phyloP scores from a whole-genome alignment of 352 stramenopile species.

The Achlya hypogyna region DNA sequence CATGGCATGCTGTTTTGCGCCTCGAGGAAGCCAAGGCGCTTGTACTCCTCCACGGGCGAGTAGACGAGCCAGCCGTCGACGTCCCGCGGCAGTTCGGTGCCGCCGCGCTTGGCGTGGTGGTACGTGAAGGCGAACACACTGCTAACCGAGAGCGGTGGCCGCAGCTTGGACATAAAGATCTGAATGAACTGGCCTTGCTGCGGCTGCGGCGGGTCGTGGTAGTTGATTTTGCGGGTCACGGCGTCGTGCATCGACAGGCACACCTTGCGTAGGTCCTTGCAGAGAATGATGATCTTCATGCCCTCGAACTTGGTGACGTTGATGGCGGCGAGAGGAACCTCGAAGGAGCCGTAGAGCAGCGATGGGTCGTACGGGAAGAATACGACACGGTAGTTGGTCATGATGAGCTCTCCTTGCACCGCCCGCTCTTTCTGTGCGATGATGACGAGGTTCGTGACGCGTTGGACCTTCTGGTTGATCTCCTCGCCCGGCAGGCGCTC shows the following conservation, averaged over 20 bases:
- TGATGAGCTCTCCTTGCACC: constrained; percentile 75
- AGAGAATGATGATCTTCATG: constrained; percentile 70
- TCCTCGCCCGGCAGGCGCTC: constrained; percentile 42
- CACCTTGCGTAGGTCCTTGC: constrained; percentile 73
- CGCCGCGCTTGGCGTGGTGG: constrained; percentile 53
- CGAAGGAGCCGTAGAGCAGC: constrained; percentile 79
- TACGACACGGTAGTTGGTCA: constrained; percentile 73
- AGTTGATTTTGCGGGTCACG: constrained; percentile 73
- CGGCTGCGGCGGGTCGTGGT: constrained; percentile 64
- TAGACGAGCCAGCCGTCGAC: constrained; percentile 80
- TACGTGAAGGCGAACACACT: constrained; percentile 78
- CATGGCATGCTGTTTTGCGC: constrained; percentile 47
- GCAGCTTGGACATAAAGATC: constrained; percentile 65
- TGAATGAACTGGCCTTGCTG: constrained; percentile 75
- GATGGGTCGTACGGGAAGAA: constrained; percentile 80
- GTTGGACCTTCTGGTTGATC: constrained; percentile 72
- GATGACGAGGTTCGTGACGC: constrained; percentile 76
- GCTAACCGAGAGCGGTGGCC: constrained; percentile 62
- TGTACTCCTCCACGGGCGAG: constrained; percentile 71
- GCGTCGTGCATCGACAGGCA: constrained; percentile 79
- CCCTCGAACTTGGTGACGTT: constrained; percentile 69
- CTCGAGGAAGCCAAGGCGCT: constrained; percentile 65
- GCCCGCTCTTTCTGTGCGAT: constrained; percentile 75
- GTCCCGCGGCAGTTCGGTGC: constrained; percentile 29
- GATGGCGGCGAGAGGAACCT: constrained; percentile 67